These are phyloP conservation scores for Colletotrichum sp. DNA, from an alignment of 2,329 filamentous ascomycete species.

Conservation along the genomic window DNA sequence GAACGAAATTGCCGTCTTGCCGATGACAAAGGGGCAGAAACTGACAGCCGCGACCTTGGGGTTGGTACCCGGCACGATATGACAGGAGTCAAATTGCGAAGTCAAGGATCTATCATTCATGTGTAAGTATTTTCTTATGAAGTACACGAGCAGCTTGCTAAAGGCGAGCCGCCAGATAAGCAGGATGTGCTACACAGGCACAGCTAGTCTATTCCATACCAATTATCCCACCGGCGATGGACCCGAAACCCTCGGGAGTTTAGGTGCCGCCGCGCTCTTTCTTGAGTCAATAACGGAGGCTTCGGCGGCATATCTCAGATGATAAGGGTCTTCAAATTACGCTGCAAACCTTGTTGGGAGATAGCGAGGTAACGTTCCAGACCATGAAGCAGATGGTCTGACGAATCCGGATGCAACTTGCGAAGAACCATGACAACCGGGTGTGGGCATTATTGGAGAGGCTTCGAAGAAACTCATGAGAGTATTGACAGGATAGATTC, in stretches of 20 bases:
- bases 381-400: not conserved
- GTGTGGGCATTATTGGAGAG: not conserved
- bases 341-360: not conserved
- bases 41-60: not conserved
- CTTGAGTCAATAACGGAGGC: not conserved
- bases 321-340: not conserved
- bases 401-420: not conserved
- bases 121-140: not conserved
- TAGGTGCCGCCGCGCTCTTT: not conserved
- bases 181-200: not conserved
- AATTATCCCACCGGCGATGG: not conserved
- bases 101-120: not conserved
- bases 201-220: not conserved
- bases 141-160: not conserved
- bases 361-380: not conserved
- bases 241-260: not conserved
- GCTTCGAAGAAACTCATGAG: not conserved
- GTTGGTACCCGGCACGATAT: not conserved
- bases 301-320: not conserved
- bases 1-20: not conserved
- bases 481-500: fast-evolving
- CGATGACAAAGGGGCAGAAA: not conserved
- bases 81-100: not conserved
- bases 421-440: not conserved
- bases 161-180: not conserved